Evolutionary conservation across 768 basidiomycete genomes (phyloP), one percentile per base, ranked within the genome.

Genomic region (Naganishia antarctica): DNA sequence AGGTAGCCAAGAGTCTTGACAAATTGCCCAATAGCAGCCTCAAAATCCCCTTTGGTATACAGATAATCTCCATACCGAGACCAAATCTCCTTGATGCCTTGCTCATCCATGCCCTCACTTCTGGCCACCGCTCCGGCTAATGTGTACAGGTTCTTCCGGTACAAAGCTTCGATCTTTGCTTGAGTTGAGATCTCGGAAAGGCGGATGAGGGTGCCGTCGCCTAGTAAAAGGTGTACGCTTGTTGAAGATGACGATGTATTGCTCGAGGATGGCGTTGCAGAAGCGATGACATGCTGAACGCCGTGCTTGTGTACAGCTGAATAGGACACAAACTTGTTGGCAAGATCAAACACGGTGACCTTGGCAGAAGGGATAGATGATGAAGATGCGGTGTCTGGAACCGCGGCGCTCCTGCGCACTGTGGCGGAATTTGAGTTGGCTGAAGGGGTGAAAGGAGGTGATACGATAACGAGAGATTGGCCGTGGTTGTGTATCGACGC

Each of bases 11-110:
- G 87, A 0, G 96, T 98, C 73, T 89, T 84, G 29, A 96, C 79
- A 74, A 88, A 98, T 73, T 96, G 91, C 37, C 84, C 83, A 89
- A 97, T 94, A 0, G 93, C 87, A 5, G 85, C 88, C 66, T 98
- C 96, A 70, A 88, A 94, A 71, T 97, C 91, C 4, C 87, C 87
- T 76, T 94, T 96, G 18, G 81, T 71, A 73, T 99, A 97, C 13
- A 97, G 80, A 72, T 92, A 85, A 71, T 98, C 93, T 0, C 91
- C 94, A 72, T 92, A 94, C 64, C 87, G 86, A 46, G 85, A 81
- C 70, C 93, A 88, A 23, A 97, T 92, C 70, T 96, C 91, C 0
- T 91, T 90, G 1, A 94, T 82, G 32, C 84, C 87, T 0, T 83
- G 75, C 23, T 84, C 82, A 45, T 90, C 87, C 21, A 96, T 80